Percentiles rank a stretch among this genome's conserved stretches.
phyloP scores from a whole-genome alignment of 2,329 filamentous ascomycete species.

The Scleromitrula shiraiana region DNA sequence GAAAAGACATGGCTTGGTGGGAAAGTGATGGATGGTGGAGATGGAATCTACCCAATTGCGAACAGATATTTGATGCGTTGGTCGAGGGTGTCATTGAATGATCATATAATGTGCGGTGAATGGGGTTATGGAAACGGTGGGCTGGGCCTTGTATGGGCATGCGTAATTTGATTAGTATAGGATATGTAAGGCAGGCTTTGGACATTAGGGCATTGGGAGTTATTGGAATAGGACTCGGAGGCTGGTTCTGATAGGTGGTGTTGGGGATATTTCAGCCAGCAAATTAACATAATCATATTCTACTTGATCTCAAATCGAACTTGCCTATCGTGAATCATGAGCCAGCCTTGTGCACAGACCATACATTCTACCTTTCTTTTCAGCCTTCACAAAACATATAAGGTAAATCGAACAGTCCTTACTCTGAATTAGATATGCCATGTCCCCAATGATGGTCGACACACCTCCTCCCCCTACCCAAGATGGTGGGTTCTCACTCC shows the following conservation, averaged over 20 bases:
- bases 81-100: constrained; percentile 27
- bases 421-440: constrained; percentile 1
- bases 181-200: no score
- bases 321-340: not conserved
- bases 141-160: not conserved
- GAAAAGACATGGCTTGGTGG: constrained; percentile 19
- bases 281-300: no score
- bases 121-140: not conserved
- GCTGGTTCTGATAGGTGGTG: no score
- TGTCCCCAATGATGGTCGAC: constrained; percentile 17
- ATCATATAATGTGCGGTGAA: not conserved
- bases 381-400: no score
- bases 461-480: constrained; percentile 11
- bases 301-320: no score
- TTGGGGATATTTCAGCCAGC: no score
- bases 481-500: constrained; percentile 36
- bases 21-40: constrained; percentile 16
- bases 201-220: no score
- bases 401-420: not conserved
- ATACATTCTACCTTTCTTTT: not conserved
- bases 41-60: constrained; percentile 23
- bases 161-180: no score
- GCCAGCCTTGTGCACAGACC: not conserved
- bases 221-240: no score
- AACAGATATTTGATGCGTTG: constrained; percentile 27